Evolutionary conservation across 208 protist species (phyloP), one percentile per base, ranked within the genome.

Genomic region (Leishmania braziliensis): DNA sequence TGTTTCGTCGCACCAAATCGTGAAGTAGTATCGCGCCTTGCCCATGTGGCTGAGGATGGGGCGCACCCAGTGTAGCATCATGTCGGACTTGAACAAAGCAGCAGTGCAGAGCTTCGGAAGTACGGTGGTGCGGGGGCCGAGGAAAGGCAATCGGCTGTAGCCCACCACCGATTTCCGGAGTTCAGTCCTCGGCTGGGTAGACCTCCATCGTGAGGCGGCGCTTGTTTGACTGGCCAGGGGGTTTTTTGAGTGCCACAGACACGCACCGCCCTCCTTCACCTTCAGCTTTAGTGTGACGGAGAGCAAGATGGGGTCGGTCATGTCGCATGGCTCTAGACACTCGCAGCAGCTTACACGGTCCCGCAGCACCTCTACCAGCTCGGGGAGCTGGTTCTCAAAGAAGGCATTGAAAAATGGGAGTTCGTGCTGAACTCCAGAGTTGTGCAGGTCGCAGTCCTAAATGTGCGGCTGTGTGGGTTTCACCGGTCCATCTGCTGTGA

Each of bases 241-340:
- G 80, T 92, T 92, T 83, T 90, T 87, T 77, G 88, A 92, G 83
- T 92, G 89, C 89, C 89, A 92, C 65, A 87, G 89, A 56, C 90
- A 92, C 23, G 80, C 84, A 0, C 89, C 89, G 72, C 89, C 89
- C 29, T 83, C 82, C 73, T 92, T 92, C 83, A 90, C 83, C 83
- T 92, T 87, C 75, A 90, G 81, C 75, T 92, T 92, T 65, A 92
- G 77, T 77, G 87, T 92, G 10, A 89, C 60, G 48, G 79, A 66
- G 63, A 58, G 56, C 16, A 78, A 43, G 48, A 84, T 81, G 33
- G 29, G 54, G 39, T 63, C 66, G 26, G 81, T 81, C 48, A 53
- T 68, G 56, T 78, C 70, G 68, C 88, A 88, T 20, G 63, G 51
- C 51, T 80, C 73, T 51, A 91, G 62, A 70, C 88, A 85, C 81